Evolutionary conservation across 73 alveolate genomes (phyloP).

Genomic region (Chromera velia): DNA sequence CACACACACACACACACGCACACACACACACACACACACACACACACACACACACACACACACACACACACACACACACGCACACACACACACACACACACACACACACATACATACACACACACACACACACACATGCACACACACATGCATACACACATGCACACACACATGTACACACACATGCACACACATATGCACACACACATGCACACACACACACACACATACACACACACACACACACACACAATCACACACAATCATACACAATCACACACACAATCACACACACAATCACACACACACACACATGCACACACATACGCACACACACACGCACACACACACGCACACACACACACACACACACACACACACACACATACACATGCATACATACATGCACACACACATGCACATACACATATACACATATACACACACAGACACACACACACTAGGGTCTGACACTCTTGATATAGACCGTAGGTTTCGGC

Average conservation of each 20-base stretch:
- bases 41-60: slow-evolving; percentile 1
- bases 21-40: neutral
- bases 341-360: slow-evolving; percentile 2
- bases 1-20: neutral
- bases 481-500: too few species aligned
- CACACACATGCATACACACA: neutral
- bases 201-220: neutral
- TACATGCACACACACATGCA: neutral
- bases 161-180: neutral
- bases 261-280: too few species aligned
- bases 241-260: too few species aligned
- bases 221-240: neutral
- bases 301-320: neutral
- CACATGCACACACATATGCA: neutral
- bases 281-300: too few species aligned
- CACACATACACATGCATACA: neutral
- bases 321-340: neutral
- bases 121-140: neutral
- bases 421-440: neutral
- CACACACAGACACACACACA: neutral
- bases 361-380: slow-evolving; percentile 4
- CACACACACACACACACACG: neutral
- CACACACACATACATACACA: neutral
- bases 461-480: too few species aligned
- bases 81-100: neutral